Evolutionary conservation across 1,284 basidiomycete species (phyloP).

Genomic region (Cutaneotrichosporon dermatis): DNA sequence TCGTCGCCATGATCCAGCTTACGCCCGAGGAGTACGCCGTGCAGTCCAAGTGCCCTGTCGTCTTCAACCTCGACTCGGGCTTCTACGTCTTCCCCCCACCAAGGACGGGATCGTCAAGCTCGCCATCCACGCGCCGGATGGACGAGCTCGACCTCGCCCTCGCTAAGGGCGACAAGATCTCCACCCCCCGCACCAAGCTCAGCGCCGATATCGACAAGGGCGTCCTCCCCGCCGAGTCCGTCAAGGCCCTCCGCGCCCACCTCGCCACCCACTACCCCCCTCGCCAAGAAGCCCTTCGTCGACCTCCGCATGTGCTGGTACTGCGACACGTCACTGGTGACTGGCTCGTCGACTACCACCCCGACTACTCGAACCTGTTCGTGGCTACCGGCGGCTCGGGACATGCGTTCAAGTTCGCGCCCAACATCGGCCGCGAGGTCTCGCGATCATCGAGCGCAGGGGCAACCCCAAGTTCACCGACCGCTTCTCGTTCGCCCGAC

Average conservation of each 20-base stretch:
- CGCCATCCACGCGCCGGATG: conserved; percentile 52
- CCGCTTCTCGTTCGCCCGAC: conserved; percentile 55
- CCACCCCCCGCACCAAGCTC: conserved; percentile 45
- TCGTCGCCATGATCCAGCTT: conserved; percentile 69
- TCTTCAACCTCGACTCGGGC: conserved; percentile 47
- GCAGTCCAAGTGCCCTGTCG: conserved; percentile 64
- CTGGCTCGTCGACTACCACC: conserved; percentile 53
- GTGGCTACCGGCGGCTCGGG: conserved; percentile 51
- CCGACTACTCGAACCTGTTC: conserved; percentile 47
- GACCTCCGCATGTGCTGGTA: conserved; percentile 47
- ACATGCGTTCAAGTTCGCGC: conserved; percentile 65
- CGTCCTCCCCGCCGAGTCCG: conserved; percentile 39
- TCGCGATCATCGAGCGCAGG: conserved; percentile 64
- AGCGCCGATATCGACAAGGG: conserved; percentile 42
- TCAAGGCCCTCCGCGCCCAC: conserved; percentile 30
- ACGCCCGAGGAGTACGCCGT: conserved; percentile 60
- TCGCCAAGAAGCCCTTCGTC: conserved; percentile 45
- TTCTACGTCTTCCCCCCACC: conserved; percentile 53
- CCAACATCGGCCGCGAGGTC: conserved; percentile 73
- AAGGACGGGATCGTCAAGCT: conserved; percentile 49
- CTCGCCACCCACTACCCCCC: conserved; percentile 41
- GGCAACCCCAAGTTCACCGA: conserved; percentile 30
- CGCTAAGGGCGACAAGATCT: conserved; percentile 33
- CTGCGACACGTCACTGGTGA: conserved; percentile 51
- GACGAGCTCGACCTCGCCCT: conserved; percentile 15